phyloP scores from a whole-genome alignment of 2,329 filamentous ascomycete species.

The Sporothrix brasiliensis region DNA sequence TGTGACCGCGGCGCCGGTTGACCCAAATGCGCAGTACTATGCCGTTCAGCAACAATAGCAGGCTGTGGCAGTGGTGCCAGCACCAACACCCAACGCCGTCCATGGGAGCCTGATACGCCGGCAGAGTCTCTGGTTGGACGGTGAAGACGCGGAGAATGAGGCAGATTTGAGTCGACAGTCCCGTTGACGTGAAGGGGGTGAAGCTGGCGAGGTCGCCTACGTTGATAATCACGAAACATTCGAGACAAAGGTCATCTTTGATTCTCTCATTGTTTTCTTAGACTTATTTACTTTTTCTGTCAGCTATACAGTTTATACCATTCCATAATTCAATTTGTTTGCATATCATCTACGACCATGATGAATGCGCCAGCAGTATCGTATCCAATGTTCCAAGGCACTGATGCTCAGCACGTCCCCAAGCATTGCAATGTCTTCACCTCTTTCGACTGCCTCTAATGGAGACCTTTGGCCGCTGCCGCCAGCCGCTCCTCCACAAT shows the following conservation, averaged over 20 bases:
- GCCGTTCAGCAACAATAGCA: background rate
- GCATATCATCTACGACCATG: background rate
- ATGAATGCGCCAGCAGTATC: too few species aligned
- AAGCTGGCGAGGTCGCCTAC: too few species aligned
- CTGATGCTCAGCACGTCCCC: too few species aligned
- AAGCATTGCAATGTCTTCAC: background rate
- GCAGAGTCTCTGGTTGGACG: too few species aligned
- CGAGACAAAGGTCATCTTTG: background rate
- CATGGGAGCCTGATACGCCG: too few species aligned
- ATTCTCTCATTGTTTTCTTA: background rate
- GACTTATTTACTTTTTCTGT: background rate
- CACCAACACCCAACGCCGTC: too few species aligned
- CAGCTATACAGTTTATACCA: constrained; percentile 14
- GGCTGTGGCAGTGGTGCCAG: too few species aligned
- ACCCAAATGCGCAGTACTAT: background rate
- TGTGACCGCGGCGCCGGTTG: too few species aligned
- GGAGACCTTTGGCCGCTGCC: constrained; percentile 50
- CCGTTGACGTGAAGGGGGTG: too few species aligned
- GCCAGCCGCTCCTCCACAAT: constrained; percentile 59
- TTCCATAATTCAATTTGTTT: background rate
- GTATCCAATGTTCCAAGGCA: background rate
- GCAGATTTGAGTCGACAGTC: background rate
- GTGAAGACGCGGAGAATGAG: too few species aligned
- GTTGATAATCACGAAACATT: too few species aligned
- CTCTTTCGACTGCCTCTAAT: background rate